Evolutionary conservation across 345 rosid genomes (phyloP), one percentile per base, ranked within the genome.

Genomic region (Isatis tinctoria): DNA sequence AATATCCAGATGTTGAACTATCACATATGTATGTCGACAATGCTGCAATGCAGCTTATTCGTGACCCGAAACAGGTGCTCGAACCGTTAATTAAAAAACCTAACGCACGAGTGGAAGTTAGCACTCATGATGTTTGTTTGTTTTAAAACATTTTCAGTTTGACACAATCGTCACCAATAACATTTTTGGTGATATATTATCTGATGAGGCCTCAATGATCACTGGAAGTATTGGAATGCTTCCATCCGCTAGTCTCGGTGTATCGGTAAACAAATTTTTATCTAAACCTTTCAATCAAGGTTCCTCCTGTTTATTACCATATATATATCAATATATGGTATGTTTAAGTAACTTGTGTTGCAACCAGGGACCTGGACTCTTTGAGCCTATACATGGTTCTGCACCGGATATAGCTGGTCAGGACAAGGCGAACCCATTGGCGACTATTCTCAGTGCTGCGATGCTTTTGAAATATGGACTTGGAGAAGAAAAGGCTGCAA

Each of bases 161-260:
- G 98, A 94, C 75, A 91, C 97, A 28, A 91, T 94, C 5, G 90
- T 94, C 69, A 94, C 98, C 27, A 94, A 94, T 86, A 94, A 94
- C 87, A 91, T 94, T 65, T 94, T 94, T 77, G 98, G 98, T 33
- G 97, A 94, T 82, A 91, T 91, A 69, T 84, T 94, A 64, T 94
- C 98, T 10, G 96, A 94, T 69, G 97, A 91, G 79, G 98, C 98
- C 35, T 94, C 98, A 36, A 91, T 94, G 96, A 91, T 94, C 76
- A 91, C 98, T 60, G 98, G 97, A 86, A 94, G 98, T 82, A 94
- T 94, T 61, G 97, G 98, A 70, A 94, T 94, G 98, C 97, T 94
- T 78, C 96, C 98, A 47, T 94, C 98, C 37, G 98, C 98, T 49
- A 94, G 97, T 83, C 96, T 94, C 79, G 90, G 98, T 57, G 85